A percentile compares a stretch with the other conserved stretches of the same genome.
Evolutionary conservation across 176 grass and related monocot species (phyloP).

Genomic region (Lolium perenne): DNA sequence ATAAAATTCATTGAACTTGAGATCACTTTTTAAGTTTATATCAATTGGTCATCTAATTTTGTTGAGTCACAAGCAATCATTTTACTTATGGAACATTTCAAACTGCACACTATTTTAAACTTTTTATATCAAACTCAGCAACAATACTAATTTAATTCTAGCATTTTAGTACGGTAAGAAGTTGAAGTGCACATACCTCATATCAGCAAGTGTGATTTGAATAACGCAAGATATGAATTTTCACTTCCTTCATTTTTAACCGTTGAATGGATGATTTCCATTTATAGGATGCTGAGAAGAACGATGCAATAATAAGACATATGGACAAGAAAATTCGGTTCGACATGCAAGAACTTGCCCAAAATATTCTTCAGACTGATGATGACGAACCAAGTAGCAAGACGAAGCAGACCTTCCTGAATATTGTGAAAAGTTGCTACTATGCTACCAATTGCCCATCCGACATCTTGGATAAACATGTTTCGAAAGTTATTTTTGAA

Average conservation of each 20-base stretch:
- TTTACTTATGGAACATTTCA: neutral
- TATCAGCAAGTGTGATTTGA: neutral
- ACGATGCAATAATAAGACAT: neutral
- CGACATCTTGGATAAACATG: conserved; percentile 35
- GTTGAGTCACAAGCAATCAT: neutral
- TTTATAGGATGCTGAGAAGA: neutral
- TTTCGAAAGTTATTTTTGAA: conserved; percentile 52
- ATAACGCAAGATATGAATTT: neutral
- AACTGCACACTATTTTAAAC: too few species aligned
- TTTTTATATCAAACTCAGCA: too few species aligned
- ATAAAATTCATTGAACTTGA: neutral
- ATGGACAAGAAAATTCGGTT: conserved; percentile 23
- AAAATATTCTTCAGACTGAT: conserved; percentile 21
- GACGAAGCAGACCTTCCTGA: conserved; percentile 50
- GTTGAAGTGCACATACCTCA: neutral
- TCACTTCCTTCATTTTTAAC: neutral
- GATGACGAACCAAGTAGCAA: neutral
- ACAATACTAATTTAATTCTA: neutral
- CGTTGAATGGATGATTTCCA: neutral
- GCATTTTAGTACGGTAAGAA: neutral
- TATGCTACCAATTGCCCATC: conserved; percentile 44
- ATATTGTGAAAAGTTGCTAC: conserved; percentile 49
- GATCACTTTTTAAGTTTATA: neutral
- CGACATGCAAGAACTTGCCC: conserved; percentile 51
- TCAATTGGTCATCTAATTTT: neutral